Conservation (phyloP, 1,139 yeast genomes). For the Scheffersomyces parashehatae region DNA sequence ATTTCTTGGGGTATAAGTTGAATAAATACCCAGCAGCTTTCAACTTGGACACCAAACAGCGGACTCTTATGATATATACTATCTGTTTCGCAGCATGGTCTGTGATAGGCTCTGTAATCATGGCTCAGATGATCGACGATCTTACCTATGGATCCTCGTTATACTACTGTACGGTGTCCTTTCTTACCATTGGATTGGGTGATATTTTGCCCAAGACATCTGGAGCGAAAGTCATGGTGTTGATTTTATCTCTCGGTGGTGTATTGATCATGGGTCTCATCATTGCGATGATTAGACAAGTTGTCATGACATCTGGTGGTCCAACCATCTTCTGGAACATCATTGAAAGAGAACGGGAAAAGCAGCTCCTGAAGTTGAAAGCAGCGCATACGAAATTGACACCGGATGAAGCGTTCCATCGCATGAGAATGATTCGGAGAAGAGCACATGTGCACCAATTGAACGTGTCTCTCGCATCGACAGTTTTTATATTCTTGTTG, state of each 20-base stretch:
- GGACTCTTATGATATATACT: constrained; percentile 71
- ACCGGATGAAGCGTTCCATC: constrained; percentile 48
- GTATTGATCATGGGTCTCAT: constrained; percentile 72
- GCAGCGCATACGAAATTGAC: constrained; percentile 20
- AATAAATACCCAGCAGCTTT: constrained; percentile 68
- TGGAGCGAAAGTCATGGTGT: constrained; percentile 56
- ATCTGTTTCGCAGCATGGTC: constrained; percentile 68
- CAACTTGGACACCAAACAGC: constrained; percentile 65
- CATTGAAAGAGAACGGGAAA: constrained; percentile 41
- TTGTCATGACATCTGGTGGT: constrained; percentile 58
- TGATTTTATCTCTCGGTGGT: constrained; percentile 68
- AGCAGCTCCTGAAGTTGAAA: constrained; percentile 16
- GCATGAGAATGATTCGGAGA: constrained; percentile 52
- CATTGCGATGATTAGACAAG: constrained; percentile 65
- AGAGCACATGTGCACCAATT: constrained; percentile 32
- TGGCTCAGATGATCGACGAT: constrained; percentile 31
- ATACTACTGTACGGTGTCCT: constrained; percentile 70
- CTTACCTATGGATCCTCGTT: constrained; percentile 61
- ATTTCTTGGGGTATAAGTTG: constrained; percentile 59
- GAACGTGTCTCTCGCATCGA: constrained; percentile 34
- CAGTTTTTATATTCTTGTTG: constrained; percentile 48
- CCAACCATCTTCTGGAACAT: constrained; percentile 67
- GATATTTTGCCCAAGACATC: constrained; percentile 58
- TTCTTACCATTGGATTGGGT: constrained; percentile 79
- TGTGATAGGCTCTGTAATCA: constrained; percentile 60